Percentiles rank a stretch among this genome's conserved stretches.
phyloP scores from a whole-genome alignment of 2,329 filamentous ascomycete species.

The Kalmusia sp. region DNA sequence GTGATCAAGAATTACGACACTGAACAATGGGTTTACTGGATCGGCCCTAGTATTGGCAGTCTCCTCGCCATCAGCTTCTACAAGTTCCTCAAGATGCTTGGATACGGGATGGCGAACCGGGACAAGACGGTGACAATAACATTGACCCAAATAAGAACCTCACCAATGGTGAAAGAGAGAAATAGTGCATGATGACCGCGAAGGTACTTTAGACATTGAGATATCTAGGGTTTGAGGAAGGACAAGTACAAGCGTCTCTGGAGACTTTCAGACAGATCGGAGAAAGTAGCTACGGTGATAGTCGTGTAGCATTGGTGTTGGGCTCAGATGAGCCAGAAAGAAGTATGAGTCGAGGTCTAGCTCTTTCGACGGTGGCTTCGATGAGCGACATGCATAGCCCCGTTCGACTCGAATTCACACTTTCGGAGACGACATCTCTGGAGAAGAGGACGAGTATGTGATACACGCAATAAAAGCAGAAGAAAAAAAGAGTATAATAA shows the following conservation, averaged over 20 bases:
- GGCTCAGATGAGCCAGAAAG: background rate
- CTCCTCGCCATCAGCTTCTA: constrained; percentile 59
- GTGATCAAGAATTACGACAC: constrained; percentile 48
- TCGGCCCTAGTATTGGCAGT: constrained; percentile 52
- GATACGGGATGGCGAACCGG: constrained; percentile 47
- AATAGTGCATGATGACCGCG: constrained; percentile 4
- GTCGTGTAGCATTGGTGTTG: background rate
- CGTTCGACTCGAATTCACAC: background rate
- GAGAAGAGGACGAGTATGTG: background rate
- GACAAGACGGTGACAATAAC: constrained; percentile 41
- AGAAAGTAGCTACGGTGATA: background rate
- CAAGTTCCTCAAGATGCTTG: constrained; percentile 53
- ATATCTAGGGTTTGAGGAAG: background rate
- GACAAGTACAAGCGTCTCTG: background rate
- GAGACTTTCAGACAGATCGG: background rate
- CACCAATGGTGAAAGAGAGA: constrained; percentile 19
- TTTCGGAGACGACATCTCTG: background rate
- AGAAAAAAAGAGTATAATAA: too few species aligned
- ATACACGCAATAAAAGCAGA: background rate
- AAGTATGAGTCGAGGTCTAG: background rate
- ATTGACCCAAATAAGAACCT: constrained; percentile 24
- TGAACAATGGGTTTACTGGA: constrained; percentile 60
- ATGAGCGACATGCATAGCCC: constrained; percentile 3
- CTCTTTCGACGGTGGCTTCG: background rate
- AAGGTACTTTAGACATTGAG: constrained; percentile 2